Evolutionary conservation across 1,139 yeast species (phyloP).

Genomic region (Geotrichum candidum): DNA sequence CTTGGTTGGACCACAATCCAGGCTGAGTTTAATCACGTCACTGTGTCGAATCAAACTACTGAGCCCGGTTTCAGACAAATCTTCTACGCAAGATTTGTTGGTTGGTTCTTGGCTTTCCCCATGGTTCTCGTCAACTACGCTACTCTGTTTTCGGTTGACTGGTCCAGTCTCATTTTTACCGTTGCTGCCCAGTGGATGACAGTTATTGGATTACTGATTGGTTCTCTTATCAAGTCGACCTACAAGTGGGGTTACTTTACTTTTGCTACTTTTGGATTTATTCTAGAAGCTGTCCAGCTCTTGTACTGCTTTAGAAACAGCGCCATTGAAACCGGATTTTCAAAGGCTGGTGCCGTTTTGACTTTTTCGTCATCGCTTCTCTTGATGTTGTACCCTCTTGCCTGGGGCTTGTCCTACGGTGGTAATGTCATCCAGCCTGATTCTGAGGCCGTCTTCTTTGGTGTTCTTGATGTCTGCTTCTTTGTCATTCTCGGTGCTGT

Average conservation of each 20-base stretch:
- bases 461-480: slow-evolving; percentile 48
- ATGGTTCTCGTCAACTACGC: slow-evolving; percentile 46
- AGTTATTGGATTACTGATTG: slow-evolving; percentile 51
- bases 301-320: slow-evolving; percentile 21
- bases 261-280: slow-evolving; percentile 25
- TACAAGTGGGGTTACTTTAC: too few species aligned
- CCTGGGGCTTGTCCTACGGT: too few species aligned
- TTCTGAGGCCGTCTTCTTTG: slow-evolving; percentile 24
- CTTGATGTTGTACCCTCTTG: too few species aligned
- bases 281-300: slow-evolving; percentile 26
- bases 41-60: slow-evolving; percentile 31
- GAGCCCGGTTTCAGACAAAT: slow-evolving; percentile 41
- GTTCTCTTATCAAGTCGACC: slow-evolving; percentile 42
- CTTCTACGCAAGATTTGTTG: slow-evolving; percentile 42
- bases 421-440: too few species aligned
- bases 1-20: slow-evolving; percentile 55
- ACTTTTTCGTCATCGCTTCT: slow-evolving; percentile 32
- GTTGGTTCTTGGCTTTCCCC: slow-evolving; percentile 63
- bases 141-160: slow-evolving; percentile 41
- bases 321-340: slow-evolving; percentile 18
- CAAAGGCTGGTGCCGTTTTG: slow-evolving; percentile 17
- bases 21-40: slow-evolving; percentile 52
- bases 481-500: slow-evolving; percentile 37
- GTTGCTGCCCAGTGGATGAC: slow-evolving; percentile 45
- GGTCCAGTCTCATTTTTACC: slow-evolving; percentile 38